phyloP scores from a whole-genome alignment of 2,329 filamentous ascomycete genomes.

The Geosmithia morbida region DNA sequence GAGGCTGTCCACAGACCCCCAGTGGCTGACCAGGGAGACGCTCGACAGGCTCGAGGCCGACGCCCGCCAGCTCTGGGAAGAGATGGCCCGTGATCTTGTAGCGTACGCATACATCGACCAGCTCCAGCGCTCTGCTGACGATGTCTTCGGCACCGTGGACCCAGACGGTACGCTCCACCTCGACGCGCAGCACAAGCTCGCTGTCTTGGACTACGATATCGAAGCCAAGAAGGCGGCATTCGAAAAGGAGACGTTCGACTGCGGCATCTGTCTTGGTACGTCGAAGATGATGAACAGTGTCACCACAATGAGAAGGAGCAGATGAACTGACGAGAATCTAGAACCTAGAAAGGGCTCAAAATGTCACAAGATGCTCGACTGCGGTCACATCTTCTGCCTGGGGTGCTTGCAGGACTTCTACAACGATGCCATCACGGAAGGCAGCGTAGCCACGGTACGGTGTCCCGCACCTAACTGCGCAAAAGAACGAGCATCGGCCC shows the following conservation, averaged over 20 bases:
- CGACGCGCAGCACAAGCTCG: constrained; percentile 45
- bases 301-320: background rate
- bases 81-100: constrained; percentile 42
- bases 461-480: constrained; percentile 73
- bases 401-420: constrained; percentile 85
- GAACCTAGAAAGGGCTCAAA: constrained; percentile 79
- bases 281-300: background rate
- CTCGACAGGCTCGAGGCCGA: constrained; percentile 35
- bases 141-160: constrained; percentile 43
- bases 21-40: constrained; percentile 38
- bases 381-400: constrained; percentile 82
- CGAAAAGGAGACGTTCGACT: constrained; percentile 73
- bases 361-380: constrained; percentile 73
- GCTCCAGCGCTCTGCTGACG: constrained; percentile 41
- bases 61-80: constrained; percentile 43
- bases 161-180: constrained; percentile 34
- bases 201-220: constrained; percentile 65
- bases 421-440: constrained; percentile 73
- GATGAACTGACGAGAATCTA: constrained; percentile 11
- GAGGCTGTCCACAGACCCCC: constrained; percentile 34
- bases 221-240: constrained; percentile 62
- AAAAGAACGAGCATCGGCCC: constrained; percentile 34
- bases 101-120: constrained; percentile 51
- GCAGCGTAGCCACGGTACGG: constrained; percentile 63
- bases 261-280: constrained; percentile 64